Evolutionary conservation across 495 filamentous ascomycete genomes (phyloP).

Genomic region (Aspergillus egyptiacus): DNA sequence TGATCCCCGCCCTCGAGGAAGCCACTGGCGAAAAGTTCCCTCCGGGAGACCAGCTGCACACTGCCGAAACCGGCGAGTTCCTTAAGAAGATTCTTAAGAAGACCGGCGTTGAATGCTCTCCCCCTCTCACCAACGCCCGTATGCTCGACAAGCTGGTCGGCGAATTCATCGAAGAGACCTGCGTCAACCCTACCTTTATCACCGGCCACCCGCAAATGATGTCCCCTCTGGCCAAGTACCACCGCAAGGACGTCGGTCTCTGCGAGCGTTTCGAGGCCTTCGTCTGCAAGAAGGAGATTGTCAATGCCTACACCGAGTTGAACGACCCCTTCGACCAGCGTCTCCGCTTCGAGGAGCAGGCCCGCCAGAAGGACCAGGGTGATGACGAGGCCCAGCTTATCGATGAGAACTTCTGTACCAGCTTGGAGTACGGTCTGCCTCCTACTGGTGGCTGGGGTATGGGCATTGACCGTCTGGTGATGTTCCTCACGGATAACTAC

Average conservation of each 20-base stretch:
- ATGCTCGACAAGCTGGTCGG: conserved; percentile 97
- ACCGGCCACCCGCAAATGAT: conserved; percentile 92
- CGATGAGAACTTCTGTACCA: conserved; percentile 87
- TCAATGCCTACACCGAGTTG: conserved; percentile 95
- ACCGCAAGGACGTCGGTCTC: conserved; percentile 72
- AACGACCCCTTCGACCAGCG: conserved; percentile 96
- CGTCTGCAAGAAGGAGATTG: conserved; percentile 95
- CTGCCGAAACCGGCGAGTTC: conserved; percentile 78
- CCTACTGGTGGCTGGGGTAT: conserved; percentile 96
- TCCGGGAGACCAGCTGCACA: conserved; percentile 81
- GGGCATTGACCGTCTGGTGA: conserved; percentile 93
- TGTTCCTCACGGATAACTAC: conserved; percentile 97
- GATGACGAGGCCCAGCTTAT: conserved; percentile 95
- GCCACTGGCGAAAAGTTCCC: conserved; percentile 91
- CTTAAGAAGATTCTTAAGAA: conserved; percentile 79
- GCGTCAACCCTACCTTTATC: conserved; percentile 95
- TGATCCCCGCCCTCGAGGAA: conserved; percentile 92
- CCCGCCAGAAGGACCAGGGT: conserved; percentile 88
- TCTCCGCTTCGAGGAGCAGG: conserved; percentile 93
- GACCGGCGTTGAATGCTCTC: conserved; percentile 81
- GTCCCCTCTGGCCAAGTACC: conserved; percentile 94
- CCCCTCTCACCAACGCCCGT: conserved; percentile 88
- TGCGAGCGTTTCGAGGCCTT: conserved; percentile 98
- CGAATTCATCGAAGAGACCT: conserved; percentile 91
- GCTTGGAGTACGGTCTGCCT: conserved; percentile 80